These are phyloP conservation scores for Penicillium paradoxum DNA, from an alignment of 495 filamentous ascomycete genomes.

Conservation along the genomic window DNA sequence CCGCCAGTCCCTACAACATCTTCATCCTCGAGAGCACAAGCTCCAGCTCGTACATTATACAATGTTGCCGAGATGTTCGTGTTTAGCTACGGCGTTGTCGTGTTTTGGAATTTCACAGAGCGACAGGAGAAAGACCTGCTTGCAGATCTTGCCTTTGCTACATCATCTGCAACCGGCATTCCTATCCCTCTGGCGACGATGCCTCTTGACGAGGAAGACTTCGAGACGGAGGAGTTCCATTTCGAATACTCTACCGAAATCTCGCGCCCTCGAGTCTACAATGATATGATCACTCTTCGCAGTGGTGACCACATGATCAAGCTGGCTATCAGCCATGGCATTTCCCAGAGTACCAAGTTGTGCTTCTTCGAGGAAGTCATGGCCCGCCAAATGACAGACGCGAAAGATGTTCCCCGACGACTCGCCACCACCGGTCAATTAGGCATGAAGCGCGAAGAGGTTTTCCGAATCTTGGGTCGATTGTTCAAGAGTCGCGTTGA, in stretches of 20 bases:
- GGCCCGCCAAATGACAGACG: constrained; percentile 87
- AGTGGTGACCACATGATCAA: constrained; percentile 99
- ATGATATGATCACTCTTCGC: constrained; percentile 97
- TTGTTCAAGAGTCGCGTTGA: constrained; percentile 94
- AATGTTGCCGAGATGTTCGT: constrained; percentile 97
- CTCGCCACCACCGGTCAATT: constrained; percentile 85
- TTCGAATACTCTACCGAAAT: constrained; percentile 90
- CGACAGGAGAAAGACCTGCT: constrained; percentile 94
- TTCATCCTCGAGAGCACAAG: constrained; percentile 17
- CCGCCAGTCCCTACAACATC: constrained; percentile 12
- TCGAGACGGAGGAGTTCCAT: constrained; percentile 98
- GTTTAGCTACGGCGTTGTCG: constrained; percentile 94
- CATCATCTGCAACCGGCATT: constrained; percentile 45
- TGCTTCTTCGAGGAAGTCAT: constrained; percentile 97
- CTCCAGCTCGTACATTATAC: constrained; percentile 50
- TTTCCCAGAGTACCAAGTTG: constrained; percentile 95
- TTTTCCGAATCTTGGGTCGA: constrained; percentile 83
- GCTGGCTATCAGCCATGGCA: constrained; percentile 92
- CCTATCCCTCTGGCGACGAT: constrained; percentile 61
- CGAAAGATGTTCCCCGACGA: constrained; percentile 83
- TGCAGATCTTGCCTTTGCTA: constrained; percentile 90
- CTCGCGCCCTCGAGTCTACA: constrained; percentile 84
- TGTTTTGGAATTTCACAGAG: constrained; percentile 98
- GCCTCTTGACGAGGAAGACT: constrained; percentile 75
- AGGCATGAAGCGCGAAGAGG: constrained; percentile 87